Evolutionary conservation across 2,329 filamentous ascomycete species (phyloP), one percentile per base, ranked within the genome.

Genomic region (Diaporthe helianthi): DNA sequence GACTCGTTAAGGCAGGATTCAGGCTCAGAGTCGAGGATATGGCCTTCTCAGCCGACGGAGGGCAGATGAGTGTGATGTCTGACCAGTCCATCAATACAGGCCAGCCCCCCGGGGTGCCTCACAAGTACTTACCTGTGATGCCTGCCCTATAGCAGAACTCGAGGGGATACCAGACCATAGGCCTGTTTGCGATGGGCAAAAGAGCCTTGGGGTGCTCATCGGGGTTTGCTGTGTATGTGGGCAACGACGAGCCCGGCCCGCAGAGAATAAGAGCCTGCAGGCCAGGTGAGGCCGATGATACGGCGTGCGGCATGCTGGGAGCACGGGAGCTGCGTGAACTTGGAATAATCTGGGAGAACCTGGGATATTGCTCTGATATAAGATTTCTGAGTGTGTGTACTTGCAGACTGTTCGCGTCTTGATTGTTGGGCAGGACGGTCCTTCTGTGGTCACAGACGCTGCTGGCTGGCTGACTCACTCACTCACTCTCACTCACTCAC

Each of bases 81-180:
- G 58, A 4, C 49, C 15, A 29, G 44, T 13, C 12, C 13, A 29
- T 71, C 63, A 71, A 67, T 17, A 29, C 4, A 54, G 9, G 38
- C 33, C 17, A 17, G 41, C 46, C 51, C 38, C n/a, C 33, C 38
- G 12, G 6, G 10, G 9, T 22, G 47, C 12, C 26, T 63, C 60
- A 47, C 17, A 26, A 19, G 12, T 26, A 19, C 87, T 79, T 79
- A 92, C 91, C 85, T 76, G 90, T 92, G 73, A 94, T 88, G 74
- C 93, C 92, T 79, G 91, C 92, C 46, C 92, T 89, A 76, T 93
- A 92, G 80, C 92, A 95, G 82, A 93, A 95, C 75, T 95, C 92
- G 49, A 96, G 87, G 7, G 93, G 90, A 78, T 96, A 96, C 92
- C 93, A 95, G 54, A 96, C 90, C 93, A 96, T 96, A 1, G 93